These are phyloP conservation scores for Podila epigama DNA, from an alignment of 192 early-diverging fungal genomes.

Conservation along the genomic window DNA sequence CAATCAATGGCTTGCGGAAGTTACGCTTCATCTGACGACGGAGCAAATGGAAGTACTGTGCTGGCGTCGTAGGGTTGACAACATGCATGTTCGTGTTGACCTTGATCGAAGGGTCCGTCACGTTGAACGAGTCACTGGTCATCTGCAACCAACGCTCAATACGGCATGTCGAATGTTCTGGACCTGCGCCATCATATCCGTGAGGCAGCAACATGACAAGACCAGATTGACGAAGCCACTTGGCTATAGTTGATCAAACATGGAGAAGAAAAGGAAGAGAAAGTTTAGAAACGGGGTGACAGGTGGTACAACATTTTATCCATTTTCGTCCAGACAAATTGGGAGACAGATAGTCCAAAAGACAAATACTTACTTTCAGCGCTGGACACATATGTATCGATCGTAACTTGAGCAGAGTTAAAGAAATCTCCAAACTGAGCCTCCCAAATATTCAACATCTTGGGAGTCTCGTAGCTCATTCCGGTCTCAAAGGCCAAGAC, in stretches of 20 bases:
- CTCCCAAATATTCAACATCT: slow-evolving; percentile 93
- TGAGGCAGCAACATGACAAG: slow-evolving; percentile 94
- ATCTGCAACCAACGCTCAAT: slow-evolving; percentile 97
- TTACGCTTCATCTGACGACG: slow-evolving; percentile 89
- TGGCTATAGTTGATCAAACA: slow-evolving; percentile 59
- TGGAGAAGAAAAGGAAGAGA: background rate
- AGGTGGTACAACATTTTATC: background rate
- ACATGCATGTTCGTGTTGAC: slow-evolving; percentile 95
- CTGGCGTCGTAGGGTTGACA: slow-evolving; percentile 91
- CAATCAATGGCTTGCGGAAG: slow-evolving; percentile 95
- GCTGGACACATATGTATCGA: slow-evolving; percentile 89
- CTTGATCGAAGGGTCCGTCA: slow-evolving; percentile 53
- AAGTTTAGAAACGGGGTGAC: background rate
- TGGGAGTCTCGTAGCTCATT: slow-evolving; percentile 89
- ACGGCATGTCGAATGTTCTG: slow-evolving; percentile 92
- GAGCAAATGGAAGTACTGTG: slow-evolving; percentile 96
- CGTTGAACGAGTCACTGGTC: slow-evolving; percentile 79
- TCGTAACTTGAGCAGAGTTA: slow-evolving; percentile 94
- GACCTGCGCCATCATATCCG: slow-evolving; percentile 95
- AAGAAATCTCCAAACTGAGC: slow-evolving; percentile 99
- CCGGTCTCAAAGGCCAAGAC: slow-evolving; percentile 97
- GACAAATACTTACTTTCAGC: slow-evolving; percentile 67
- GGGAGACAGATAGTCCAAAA: background rate
- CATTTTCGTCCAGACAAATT: too few relatives aligned
- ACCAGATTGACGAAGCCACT: slow-evolving; percentile 94